Conservation (phyloP, 192 early-diverging fungal genomes). For the Mortierella alpina region DNA sequence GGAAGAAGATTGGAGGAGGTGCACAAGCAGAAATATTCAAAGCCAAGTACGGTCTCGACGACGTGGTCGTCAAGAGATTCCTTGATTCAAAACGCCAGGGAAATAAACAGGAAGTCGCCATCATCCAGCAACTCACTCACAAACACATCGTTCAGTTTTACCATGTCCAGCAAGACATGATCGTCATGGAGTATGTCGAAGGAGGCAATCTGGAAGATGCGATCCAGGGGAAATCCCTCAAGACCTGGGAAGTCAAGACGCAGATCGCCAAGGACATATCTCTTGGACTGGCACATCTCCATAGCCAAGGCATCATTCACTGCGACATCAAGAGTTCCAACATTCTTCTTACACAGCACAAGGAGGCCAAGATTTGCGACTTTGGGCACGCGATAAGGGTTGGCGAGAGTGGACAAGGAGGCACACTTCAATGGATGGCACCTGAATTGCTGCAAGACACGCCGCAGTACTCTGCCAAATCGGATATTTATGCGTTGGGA, state of each 20-base stretch:
- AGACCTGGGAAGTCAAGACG: slow-evolving; percentile 1
- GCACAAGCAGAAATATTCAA: slow-evolving; percentile 4
- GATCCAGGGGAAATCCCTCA: background rate
- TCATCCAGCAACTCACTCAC: background rate
- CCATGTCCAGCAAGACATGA: background rate
- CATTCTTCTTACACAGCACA: slow-evolving; percentile 11
- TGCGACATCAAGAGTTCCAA: slow-evolving; percentile 37
- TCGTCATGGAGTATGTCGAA: slow-evolving; percentile 19
- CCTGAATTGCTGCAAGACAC: slow-evolving; percentile 7
- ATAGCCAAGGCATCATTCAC: slow-evolving; percentile 25
- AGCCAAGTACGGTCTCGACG: slow-evolving; percentile 5
- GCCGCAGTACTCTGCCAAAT: slow-evolving; percentile 14
- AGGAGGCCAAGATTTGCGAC: slow-evolving; percentile 23
- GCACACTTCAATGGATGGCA: slow-evolving; percentile 3
- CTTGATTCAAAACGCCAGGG: background rate
- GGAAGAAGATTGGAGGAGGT: slow-evolving; percentile 4
- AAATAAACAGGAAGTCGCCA: background rate
- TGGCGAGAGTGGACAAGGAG: slow-evolving; percentile 2
- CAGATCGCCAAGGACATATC: slow-evolving; percentile 11
- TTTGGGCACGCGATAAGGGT: slow-evolving; percentile 1
- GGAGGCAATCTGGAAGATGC: slow-evolving; percentile 8
- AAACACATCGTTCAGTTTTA: slow-evolving; percentile 20
- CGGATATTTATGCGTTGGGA: slow-evolving; percentile 36
- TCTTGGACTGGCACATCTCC: slow-evolving; percentile 26
- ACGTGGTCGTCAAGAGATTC: slow-evolving; percentile 6